Percentiles rank a stretch among this genome's conserved stretches.
Evolutionary conservation across 257 asterid genomes (phyloP).

Genomic region (Osmanthus fragrans): DNA sequence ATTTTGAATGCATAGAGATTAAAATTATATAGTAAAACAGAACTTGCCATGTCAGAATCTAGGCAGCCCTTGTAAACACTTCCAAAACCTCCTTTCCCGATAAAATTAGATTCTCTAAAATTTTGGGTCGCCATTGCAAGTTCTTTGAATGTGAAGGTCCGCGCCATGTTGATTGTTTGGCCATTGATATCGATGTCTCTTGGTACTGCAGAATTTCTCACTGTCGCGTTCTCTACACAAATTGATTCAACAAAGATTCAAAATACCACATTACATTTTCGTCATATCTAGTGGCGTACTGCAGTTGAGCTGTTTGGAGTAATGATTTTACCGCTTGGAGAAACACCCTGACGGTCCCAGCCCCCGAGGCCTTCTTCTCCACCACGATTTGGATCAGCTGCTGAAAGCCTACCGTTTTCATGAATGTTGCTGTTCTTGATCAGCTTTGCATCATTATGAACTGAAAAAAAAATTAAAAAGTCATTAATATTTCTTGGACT

Average conservation of each 20-base stretch:
- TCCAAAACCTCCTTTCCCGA: constrained; percentile 55
- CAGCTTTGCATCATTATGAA: too few species aligned
- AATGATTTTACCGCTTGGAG: background rate
- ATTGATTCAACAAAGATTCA: background rate
- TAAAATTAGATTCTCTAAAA: constrained; percentile 37
- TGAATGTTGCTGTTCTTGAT: too few species aligned
- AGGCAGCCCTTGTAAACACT: constrained; percentile 39
- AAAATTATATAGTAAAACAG: background rate
- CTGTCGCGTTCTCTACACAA: constrained; percentile 19
- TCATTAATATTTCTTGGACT: too few species aligned
- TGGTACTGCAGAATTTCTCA: constrained; percentile 13
- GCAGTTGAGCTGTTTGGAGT: background rate
- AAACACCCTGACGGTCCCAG: background rate
- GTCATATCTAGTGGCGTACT: background rate
- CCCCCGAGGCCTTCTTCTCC: background rate
- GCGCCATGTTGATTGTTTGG: constrained; percentile 28
- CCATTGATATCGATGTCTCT: constrained; percentile 16
- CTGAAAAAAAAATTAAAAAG: too few species aligned
- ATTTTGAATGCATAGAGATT: background rate
- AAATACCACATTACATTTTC: background rate
- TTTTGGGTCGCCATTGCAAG: constrained; percentile 40
- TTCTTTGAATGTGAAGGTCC: constrained; percentile 41
- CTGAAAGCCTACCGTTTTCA: background rate
- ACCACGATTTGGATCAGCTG: background rate
- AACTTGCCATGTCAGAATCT: constrained; percentile 34